phyloP scores from a whole-genome alignment of 495 filamentous ascomycete genomes.

The Talaromyces borbonicus region DNA sequence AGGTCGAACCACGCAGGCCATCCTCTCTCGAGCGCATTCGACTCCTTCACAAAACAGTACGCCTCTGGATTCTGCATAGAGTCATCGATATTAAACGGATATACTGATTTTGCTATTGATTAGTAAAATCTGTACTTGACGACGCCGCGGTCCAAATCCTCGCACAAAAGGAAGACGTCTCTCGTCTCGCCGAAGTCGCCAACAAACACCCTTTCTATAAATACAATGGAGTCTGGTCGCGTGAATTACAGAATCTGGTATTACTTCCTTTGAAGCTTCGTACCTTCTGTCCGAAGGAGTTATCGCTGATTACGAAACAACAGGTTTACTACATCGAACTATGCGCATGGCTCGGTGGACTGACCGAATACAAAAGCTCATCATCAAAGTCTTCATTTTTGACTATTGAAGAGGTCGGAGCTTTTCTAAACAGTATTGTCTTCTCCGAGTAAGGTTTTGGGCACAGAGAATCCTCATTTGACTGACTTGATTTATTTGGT shows the following conservation, averaged over 20 bases:
- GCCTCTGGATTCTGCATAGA: too few species aligned
- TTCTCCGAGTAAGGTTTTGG: background rate
- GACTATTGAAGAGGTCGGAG: constrained; percentile 80
- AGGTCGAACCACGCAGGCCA: constrained; percentile 61
- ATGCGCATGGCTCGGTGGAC: constrained; percentile 67
- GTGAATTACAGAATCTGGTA: constrained; percentile 74
- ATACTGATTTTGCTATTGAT: constrained; percentile 8
- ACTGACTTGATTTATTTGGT: background rate
- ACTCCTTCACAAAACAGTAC: constrained; percentile 68
- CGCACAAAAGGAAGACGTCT: constrained; percentile 34
- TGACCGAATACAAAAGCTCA: constrained; percentile 32
- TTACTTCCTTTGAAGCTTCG: constrained; percentile 5
- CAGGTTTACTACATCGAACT: constrained; percentile 59
- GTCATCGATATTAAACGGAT: too few species aligned
- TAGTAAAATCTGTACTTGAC: constrained; percentile 37
- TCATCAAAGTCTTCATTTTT: constrained; percentile 45
- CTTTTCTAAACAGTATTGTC: constrained; percentile 55
- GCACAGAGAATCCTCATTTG: background rate
- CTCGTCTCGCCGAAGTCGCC: constrained; percentile 54
- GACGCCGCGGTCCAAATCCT: constrained; percentile 30
- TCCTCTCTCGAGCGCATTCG: constrained; percentile 82
- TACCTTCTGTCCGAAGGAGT: background rate
- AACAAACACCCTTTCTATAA: constrained; percentile 92
- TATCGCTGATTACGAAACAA: background rate
- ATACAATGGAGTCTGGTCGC: constrained; percentile 77